These are phyloP conservation scores for Neonectria sp. DNA, from an alignment of 2,329 filamentous ascomycete species.

Conservation along the genomic window DNA sequence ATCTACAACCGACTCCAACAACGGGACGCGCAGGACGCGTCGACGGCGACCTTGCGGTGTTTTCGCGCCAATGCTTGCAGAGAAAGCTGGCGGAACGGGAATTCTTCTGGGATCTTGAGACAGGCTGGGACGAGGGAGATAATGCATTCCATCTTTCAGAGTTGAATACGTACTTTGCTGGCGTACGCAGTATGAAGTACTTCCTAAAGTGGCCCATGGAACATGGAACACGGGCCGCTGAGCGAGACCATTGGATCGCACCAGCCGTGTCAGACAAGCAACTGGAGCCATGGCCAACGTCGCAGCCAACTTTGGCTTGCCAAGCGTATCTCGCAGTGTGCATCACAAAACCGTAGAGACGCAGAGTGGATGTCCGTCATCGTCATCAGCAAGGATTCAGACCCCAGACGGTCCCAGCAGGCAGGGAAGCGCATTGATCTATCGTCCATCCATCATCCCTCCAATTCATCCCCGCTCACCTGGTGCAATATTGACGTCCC, in stretches of 20 bases:
- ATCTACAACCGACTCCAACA: conserved; percentile 4
- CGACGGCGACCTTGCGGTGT: neutral
- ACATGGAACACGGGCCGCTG: conserved; percentile 12
- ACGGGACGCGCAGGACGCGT: conserved; percentile 9
- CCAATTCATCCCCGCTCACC: conserved; percentile 11
- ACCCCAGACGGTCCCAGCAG: conserved; percentile 13
- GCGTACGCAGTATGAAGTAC: neutral
- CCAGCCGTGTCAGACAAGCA: conserved; percentile 12
- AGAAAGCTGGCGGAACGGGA: neutral
- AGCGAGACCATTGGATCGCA: conserved; percentile 14
- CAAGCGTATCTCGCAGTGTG: conserved; percentile 1
- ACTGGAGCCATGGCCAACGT: neutral
- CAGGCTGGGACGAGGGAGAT: conserved; percentile 8
- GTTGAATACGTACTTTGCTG: neutral
- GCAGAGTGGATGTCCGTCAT: conserved; percentile 11
- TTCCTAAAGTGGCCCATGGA: neutral
- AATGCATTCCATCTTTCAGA: conserved; percentile 16
- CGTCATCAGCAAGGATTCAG: conserved; percentile 24
- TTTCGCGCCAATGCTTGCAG: neutral
- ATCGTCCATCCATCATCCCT: conserved; percentile 19
- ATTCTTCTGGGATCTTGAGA: conserved; percentile 21
- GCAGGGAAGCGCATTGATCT: conserved; percentile 14
- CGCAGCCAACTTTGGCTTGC: neutral
- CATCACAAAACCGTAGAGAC: neutral
- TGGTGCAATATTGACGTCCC: conserved; percentile 4